phyloP scores from a whole-genome alignment of 2,329 filamentous ascomycete genomes.

The Elsinoe fawcettii region DNA sequence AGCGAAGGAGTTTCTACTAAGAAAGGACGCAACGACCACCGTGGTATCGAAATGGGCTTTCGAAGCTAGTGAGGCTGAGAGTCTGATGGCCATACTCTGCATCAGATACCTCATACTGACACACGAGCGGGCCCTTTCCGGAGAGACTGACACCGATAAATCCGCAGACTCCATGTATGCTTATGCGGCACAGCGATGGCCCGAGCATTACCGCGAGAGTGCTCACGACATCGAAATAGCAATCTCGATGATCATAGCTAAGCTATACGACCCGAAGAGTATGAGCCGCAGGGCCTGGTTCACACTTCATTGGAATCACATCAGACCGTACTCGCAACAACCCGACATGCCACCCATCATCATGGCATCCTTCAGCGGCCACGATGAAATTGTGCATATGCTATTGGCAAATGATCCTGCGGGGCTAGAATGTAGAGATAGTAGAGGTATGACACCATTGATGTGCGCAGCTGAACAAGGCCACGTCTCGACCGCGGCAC shows the following conservation, averaged over 20 bases:
- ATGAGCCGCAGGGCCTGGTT: neutral
- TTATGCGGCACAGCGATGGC: neutral
- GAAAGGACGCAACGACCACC: neutral
- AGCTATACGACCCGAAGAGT: neutral
- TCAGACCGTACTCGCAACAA: neutral
- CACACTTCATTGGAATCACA: neutral
- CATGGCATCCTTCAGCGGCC: neutral
- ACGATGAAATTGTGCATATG: neutral
- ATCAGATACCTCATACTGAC: neutral
- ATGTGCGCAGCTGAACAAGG: constrained; percentile 5
- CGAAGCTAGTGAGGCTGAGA: neutral
- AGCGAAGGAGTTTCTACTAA: constrained; percentile 25
- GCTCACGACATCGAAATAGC: neutral
- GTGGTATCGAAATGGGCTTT: neutral
- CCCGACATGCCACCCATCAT: neutral
- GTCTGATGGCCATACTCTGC: neutral
- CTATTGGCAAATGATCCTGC: neutral
- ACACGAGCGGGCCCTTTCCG: neutral
- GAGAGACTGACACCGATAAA: too few species aligned
- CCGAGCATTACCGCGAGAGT: neutral
- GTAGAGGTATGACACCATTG: neutral
- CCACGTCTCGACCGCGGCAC: constrained; percentile 16
- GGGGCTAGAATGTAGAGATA: neutral
- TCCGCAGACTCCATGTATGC: neutral
- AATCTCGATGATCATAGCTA: neutral